phyloP scores from a whole-genome alignment of 148 eudicot genomes.

The Nyssa sinensis region DNA sequence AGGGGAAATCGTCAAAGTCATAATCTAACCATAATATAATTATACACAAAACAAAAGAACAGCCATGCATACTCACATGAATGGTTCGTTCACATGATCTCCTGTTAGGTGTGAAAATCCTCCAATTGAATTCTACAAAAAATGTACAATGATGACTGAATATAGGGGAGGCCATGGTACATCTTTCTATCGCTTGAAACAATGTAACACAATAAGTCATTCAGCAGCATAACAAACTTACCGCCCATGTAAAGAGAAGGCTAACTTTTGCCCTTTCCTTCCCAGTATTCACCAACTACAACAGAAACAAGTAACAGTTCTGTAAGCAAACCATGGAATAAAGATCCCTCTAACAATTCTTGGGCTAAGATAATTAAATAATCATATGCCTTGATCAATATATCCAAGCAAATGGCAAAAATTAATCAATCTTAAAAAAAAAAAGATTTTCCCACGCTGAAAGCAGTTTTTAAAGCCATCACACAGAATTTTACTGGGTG shows the following conservation, averaged over 20 bases:
- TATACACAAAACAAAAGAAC: neutral
- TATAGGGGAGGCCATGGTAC: neutral
- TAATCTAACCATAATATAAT: neutral
- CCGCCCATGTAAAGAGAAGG: slow-evolving; percentile 97
- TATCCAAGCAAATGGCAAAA: neutral
- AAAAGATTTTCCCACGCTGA: too few relatives aligned
- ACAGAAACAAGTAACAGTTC: slow-evolving; percentile 17
- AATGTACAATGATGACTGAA: slow-evolving; percentile 12
- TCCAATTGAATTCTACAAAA: slow-evolving; percentile 85
- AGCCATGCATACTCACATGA: slow-evolving; percentile 47
- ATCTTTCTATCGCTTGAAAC: neutral
- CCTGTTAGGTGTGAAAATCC: slow-evolving; percentile 90
- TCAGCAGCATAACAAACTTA: slow-evolving; percentile 39
- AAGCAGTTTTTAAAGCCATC: too few relatives aligned
- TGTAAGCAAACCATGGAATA: slow-evolving; percentile 3
- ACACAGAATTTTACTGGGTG: too few relatives aligned
- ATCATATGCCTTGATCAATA: neutral
- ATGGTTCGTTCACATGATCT: slow-evolving; percentile 96
- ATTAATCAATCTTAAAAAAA: neutral
- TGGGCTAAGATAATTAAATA: neutral
- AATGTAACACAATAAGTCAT: neutral
- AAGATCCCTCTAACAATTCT: neutral
- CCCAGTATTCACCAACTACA: slow-evolving; percentile 91
- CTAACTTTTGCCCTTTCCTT: slow-evolving; percentile 97
- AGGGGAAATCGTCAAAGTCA: slow-evolving; percentile 12